Base-by-base conservation (phyloP, 75 land plant species). In the Picea sitchensis region DNA sequence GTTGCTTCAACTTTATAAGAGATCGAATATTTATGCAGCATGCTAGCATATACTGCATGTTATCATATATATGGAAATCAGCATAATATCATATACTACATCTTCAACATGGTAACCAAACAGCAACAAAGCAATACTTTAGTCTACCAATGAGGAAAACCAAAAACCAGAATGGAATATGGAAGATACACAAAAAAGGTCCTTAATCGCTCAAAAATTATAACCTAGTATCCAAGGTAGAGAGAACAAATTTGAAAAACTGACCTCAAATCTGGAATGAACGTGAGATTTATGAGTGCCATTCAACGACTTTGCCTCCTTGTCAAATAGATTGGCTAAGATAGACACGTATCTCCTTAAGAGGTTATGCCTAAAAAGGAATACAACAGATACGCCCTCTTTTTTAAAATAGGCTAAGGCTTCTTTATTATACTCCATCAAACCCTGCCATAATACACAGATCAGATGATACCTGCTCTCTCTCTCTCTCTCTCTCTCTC, bases 281-380 rank as follows among this genome's bases (percentile, higher is more conserved):
- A 85, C 87, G 38, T 85, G 87, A 44, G 87, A 79, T 72, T 82
- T 71, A 44, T 85, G 87, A 57, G 87, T 85, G 38, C 86, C 87
- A 71, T 85, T 83, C 58, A 83, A 62, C 14, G 61, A 78, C 84
- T 84, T 84, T 54, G 32, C 75, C 21, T 32, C 57, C n/a, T 80
- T 77, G 68, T 85, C 87, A 79, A 75, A 85, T 1, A 73, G 36
- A 76, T 85, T 85, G 8, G 87, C 87, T 61, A 85, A 63, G 54
- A 84, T 80, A 23, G 87, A 85, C n/a, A 85, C 82, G 15, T 84
- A 69, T 56, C 87, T 68, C 86, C 80, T 85, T 67, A 85, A 77
- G 59, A 78, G 57, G 76, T 85, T 85, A 44, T 86, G 85, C 51
- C 87, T 68, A 44, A 83, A 62, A 23, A 85, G 64, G n/a, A 84